These are phyloP conservation scores for Eucalyptus marginata DNA, from an alignment of 345 rosid species.

Conservation along the genomic window DNA sequence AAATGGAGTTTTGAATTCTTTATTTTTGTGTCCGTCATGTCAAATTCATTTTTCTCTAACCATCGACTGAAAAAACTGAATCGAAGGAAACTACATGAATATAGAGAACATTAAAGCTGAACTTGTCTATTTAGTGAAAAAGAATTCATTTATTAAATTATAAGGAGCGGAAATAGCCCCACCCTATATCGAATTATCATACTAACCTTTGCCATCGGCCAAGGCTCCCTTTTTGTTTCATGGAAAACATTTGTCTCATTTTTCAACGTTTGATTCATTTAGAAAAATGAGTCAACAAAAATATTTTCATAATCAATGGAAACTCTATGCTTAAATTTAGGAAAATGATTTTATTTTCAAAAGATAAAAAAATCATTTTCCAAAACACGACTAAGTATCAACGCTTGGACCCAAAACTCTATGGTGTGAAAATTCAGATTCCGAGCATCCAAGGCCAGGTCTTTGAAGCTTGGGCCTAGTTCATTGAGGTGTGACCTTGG, in stretches of 20 bases:
- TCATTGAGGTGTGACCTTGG: no score
- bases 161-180: background rate
- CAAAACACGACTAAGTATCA: no score
- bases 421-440: accelerated
- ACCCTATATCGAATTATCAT: background rate
- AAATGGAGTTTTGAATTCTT: background rate
- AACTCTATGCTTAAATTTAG: no score
- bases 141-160: no score
- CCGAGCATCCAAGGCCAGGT: accelerated
- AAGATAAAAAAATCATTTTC: no score
- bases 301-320: no score
- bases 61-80: background rate
- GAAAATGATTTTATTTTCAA: background rate
- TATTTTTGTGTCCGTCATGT: accelerated
- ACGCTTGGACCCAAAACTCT: accelerated
- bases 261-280: no score
- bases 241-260: background rate
- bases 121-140: background rate
- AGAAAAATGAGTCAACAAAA: accelerated
- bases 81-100: no score
- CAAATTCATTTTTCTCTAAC: background rate
- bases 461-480: no score
- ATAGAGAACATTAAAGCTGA: background rate
- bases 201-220: accelerated
- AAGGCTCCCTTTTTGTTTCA: background rate